Conservation (phyloP, 345 rosid genomes). For the Syzygium jambos region DNA sequence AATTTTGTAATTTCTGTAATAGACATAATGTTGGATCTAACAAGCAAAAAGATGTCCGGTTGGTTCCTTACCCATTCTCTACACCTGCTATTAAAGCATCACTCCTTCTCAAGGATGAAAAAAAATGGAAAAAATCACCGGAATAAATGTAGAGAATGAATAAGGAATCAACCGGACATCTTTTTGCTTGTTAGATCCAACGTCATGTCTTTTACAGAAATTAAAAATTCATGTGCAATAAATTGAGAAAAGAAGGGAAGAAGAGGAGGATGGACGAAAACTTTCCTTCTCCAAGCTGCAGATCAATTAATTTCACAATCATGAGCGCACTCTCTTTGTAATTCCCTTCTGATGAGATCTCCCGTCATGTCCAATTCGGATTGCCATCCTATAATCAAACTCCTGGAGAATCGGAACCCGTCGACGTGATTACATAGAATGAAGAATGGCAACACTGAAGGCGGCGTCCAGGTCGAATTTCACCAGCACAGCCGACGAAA, state of each 20-base stretch:
- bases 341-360: no score
- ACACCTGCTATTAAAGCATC: neutral
- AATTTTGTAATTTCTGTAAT: neutral
- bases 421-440: neutral
- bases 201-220: neutral
- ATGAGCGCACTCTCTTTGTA: neutral
- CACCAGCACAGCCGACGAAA: conserved; percentile 30
- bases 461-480: conserved; percentile 44
- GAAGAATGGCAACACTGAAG: conserved; percentile 53
- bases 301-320: neutral
- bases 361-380: neutral
- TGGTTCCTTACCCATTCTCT: neutral
- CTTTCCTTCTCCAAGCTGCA: no score
- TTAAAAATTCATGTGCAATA: neutral
- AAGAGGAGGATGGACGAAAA: neutral
- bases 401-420: neutral
- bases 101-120: neutral
- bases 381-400: neutral
- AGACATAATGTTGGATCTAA: neutral
- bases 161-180: neutral
- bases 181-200: neutral
- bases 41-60: neutral
- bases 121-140: no score
- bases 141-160: neutral
- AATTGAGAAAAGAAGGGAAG: neutral